A percentile compares a stretch with the other conserved stretches of the same genome.
phyloP scores from a whole-genome alignment of 345 rosid species.

The Iberis pinnata region DNA sequence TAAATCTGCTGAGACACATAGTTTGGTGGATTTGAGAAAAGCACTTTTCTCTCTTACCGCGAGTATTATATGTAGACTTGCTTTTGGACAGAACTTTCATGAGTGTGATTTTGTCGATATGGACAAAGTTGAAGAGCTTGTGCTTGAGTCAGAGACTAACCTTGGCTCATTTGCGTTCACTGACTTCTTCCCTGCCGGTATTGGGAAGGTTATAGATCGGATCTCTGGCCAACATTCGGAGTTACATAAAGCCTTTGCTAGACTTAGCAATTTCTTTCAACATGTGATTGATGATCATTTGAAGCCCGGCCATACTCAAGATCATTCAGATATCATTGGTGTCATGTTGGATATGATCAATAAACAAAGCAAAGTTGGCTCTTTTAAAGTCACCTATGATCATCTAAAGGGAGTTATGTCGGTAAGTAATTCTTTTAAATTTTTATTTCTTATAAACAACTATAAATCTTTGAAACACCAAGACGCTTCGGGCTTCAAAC shows the following conservation, averaged over 20 bases:
- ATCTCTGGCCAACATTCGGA: slow-evolving; percentile 29
- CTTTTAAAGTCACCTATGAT: slow-evolving; percentile 28
- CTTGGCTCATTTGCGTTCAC: slow-evolving; percentile 25
- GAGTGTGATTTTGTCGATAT: slow-evolving; percentile 31
- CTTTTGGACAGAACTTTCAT: slow-evolving; percentile 32
- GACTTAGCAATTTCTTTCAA: slow-evolving; percentile 33
- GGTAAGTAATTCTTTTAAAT: slow-evolving; percentile 30
- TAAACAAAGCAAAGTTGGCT: slow-evolving; percentile 7
- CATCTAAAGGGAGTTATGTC: slow-evolving; percentile 45
- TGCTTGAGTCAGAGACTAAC: slow-evolving; percentile 31
- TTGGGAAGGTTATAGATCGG: slow-evolving; percentile 40
- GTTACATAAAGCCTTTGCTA: slow-evolving; percentile 30
- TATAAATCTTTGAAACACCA: no score
- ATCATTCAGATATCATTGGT: slow-evolving; percentile 34
- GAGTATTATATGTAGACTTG: slow-evolving; percentile 26
- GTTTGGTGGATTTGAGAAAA: slow-evolving; percentile 29
- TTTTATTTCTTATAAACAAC: no score
- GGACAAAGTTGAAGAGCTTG: slow-evolving; percentile 30
- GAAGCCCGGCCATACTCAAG: slow-evolving; percentile 14
- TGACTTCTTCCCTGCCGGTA: slow-evolving; percentile 33
- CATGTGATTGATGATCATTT: slow-evolving; percentile 42
- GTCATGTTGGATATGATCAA: slow-evolving; percentile 34
- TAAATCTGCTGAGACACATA: slow-evolving; percentile 15
- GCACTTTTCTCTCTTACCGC: slow-evolving; percentile 26
- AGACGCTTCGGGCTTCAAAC: no score